Conservation (phyloP, 768 basidiomycete species). For the Mycena rosella region DNA sequence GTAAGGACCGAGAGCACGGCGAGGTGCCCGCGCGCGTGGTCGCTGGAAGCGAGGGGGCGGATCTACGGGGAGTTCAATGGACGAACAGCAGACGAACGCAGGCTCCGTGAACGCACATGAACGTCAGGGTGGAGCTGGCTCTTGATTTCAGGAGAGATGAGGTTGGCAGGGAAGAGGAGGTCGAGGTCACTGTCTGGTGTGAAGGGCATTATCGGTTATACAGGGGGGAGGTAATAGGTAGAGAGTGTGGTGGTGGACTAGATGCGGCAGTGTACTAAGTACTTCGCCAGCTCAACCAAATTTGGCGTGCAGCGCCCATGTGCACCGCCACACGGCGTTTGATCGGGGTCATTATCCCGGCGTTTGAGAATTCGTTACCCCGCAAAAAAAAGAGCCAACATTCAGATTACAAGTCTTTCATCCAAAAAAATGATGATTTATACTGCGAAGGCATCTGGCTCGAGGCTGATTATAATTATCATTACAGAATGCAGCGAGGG, state of each 20-base stretch:
- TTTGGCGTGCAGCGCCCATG: constrained; percentile 17
- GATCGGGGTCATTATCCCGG: constrained; percentile 1
- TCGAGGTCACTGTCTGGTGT: constrained; percentile 78
- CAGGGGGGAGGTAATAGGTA: background rate
- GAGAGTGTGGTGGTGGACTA: constrained; percentile 17
- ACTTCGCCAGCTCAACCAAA: no score
- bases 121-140: constrained; percentile 71
- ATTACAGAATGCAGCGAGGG: background rate
- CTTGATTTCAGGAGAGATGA: constrained; percentile 77
- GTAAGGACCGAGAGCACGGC: constrained; percentile 84
- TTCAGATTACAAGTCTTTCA: no score
- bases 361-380: no score
- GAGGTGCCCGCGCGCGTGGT: constrained; percentile 87
- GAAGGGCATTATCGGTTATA: constrained; percentile 47
- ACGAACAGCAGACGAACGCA: background rate
- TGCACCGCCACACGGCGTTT: constrained; percentile 22
- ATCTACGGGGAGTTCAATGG: constrained; percentile 62
- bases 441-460: no score
- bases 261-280: background rate
- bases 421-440: no score
- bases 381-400: no score
- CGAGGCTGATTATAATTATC: no score
- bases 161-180: constrained; percentile 79
- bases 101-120: constrained; percentile 63
- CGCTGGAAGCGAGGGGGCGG: constrained; percentile 89